Evolutionary conservation across 257 asterid species (phyloP), one percentile per base, ranked within the genome.

Genomic region (Thymus quinquecostatus): DNA sequence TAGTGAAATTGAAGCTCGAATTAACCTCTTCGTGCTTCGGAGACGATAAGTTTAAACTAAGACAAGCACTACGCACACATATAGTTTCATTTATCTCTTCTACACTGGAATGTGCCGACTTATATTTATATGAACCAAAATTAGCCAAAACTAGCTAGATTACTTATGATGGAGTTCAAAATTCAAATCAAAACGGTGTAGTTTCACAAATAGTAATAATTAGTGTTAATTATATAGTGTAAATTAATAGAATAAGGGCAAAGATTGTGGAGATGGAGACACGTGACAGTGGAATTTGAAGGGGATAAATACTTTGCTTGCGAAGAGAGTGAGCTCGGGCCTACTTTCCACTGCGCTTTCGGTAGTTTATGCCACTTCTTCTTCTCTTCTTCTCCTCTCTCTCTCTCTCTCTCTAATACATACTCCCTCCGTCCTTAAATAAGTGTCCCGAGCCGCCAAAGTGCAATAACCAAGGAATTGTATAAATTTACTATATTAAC

Each of bases 301-400:
- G 57, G 59, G 84, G 78, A 90, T 88, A 54, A 70, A 86, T 88
- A 59, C 96, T 64, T 90, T 90, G 96, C 97, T 76, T 90, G 93
- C 47, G 74, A 77, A 75, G 83, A 60, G 89, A 66, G 88, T 66
- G 56, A 33, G 78, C 61, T 38, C 9, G 84, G 92, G 86, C 10
- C 70, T 29, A 41, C 61, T 5, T 44, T 54, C 78, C 45, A 75
- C 75, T 78, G 81, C 80, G 80, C 78, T 78, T 77, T 69, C 71
- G 66, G 55, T 71, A 74, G 68, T 71, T 44, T 58, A 28, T 59
- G 51, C 79, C 14, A 6, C 43, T 14, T 1, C 8, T 7, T 13
- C 33, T 12, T 33, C 27, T 51, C 79, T 79, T 9, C 6, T 3
- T 28, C 1, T n/a, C n/a, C 68, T 77, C 66, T 76, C 80, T 64